Evolutionary conservation across 1,284 basidiomycete genomes (phyloP), one percentile per base, ranked within the genome.

Genomic region (Malassezia yamatoensis): DNA sequence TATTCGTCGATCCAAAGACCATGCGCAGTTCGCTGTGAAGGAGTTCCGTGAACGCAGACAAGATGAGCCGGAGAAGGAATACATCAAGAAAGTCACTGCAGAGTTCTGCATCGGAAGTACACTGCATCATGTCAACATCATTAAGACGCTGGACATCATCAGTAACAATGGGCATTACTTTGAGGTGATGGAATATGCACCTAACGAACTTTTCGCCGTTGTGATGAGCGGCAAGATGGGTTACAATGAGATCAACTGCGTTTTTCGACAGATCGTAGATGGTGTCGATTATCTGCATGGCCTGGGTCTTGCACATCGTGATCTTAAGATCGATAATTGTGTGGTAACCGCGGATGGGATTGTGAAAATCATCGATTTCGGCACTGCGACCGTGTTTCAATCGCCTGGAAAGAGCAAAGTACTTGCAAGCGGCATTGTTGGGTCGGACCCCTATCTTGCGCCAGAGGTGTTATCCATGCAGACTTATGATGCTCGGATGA

Each of bases 221-320:
- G 94, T 99, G 79, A 99, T 99, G 94, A 93, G 91, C 33, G 88
- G 90, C 63, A 93, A 90, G 78, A 99, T 99, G 94, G 83, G 85
- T 56, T 85, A 91, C 29, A 90, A 90, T 50, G 93, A 99, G 77
- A 93, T 96, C 61, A 96, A 96, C 79, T 99, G 94, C 74, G 90
- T 98, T 63, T 98, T 96, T 79, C 87, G 90, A 53, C 94, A 99
- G 78, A 96, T 99, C 63, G 88, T 93, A 75, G 88, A 91, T 70
- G 94, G 94, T 53, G 93, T 99, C 65, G 87, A 94, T 76, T 98
- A 99, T 75, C 83, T 99, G 53, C 94, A 99, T 77, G 85, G 86
- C 60, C 86, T 98, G 79, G 94, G 94, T 38, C 84, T 98, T 34
- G 94, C 94, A 1, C 94, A 99, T 74, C 87, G 94, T 38, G 94